Evolutionary conservation across 306 rosid species (phyloP).

Genomic region (Arachis stenosperma): DNA sequence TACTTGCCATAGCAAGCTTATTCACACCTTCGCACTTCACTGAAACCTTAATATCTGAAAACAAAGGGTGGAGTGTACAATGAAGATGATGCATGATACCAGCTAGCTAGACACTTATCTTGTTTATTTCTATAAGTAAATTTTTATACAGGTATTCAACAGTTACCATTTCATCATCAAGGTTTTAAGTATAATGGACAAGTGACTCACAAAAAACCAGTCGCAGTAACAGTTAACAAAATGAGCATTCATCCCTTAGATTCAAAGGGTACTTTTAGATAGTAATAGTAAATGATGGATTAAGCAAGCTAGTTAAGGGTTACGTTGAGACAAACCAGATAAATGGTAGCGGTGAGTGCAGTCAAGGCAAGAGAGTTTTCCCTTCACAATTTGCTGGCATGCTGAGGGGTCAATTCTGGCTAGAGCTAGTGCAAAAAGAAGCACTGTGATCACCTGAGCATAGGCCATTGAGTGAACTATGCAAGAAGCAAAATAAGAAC

Average conservation of each 20-base stretch:
- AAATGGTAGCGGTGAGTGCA: slow-evolving; percentile 56
- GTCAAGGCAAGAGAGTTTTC: slow-evolving; percentile 78
- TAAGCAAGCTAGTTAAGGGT: not conserved
- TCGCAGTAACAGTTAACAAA: too few species aligned
- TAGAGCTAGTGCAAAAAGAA: slow-evolving; percentile 57
- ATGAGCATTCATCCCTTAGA: not conserved
- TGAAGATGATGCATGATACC: slow-evolving; percentile 8
- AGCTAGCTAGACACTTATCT: too few species aligned
- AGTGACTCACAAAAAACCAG: too few species aligned
- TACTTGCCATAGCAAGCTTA: slow-evolving; percentile 50
- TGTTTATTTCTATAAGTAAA: too few species aligned
- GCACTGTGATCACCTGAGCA: slow-evolving; percentile 44
- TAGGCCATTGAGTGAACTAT: slow-evolving; percentile 51
- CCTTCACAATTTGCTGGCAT: slow-evolving; percentile 49
- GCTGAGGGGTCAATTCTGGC: slow-evolving; percentile 48
- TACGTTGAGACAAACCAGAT: slow-evolving; percentile 55
- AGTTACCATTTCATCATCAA: too few species aligned
- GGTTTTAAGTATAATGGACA: too few species aligned
- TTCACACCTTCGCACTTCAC: slow-evolving; percentile 69
- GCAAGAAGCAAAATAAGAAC: slow-evolving; percentile 25
- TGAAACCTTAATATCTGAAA: slow-evolving; percentile 61
- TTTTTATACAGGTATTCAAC: too few species aligned
- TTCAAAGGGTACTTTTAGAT: not conserved
- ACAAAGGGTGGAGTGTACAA: not conserved
- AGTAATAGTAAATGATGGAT: not conserved